A percentile compares a stretch with the other conserved stretches of the same genome.
Evolutionary conservation across 768 basidiomycete genomes (phyloP).

Genomic region (Phylloporus sp.): DNA sequence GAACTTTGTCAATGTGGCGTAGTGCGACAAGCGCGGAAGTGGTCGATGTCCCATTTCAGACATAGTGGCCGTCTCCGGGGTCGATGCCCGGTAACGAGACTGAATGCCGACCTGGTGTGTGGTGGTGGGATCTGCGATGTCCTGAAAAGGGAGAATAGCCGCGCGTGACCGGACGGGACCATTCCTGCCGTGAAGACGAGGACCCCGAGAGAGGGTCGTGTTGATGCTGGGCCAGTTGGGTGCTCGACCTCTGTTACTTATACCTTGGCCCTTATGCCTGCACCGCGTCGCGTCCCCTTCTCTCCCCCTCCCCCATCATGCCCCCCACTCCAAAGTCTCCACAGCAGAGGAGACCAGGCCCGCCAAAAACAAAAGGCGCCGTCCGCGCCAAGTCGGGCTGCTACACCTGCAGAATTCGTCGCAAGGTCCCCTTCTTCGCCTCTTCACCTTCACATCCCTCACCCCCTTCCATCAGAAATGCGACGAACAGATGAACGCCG

Average conservation of each 20-base stretch:
- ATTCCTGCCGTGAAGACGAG: constrained; percentile 16
- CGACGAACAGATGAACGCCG: constrained; percentile 62
- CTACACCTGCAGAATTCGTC: constrained; percentile 81
- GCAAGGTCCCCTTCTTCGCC: constrained; percentile 60
- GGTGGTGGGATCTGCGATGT: constrained; percentile 19
- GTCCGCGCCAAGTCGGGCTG: constrained; percentile 85
- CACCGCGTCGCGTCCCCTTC: constrained; percentile 15
- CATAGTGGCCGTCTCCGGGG: constrained; percentile 20
- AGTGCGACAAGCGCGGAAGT: constrained; percentile 33
- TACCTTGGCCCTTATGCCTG: constrained; percentile 26
- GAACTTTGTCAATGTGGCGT: too few species aligned
- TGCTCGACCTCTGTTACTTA: constrained; percentile 25
- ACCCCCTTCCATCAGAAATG: constrained; percentile 57
- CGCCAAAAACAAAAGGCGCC: constrained; percentile 74
- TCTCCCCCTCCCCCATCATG: constrained; percentile 14
- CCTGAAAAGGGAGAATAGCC: constrained; percentile 11
- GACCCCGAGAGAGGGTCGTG: constrained; percentile 19
- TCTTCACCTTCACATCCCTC: neutral
- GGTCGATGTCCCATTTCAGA: constrained; percentile 20
- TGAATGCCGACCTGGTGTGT: constrained; percentile 6
- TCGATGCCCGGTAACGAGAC: constrained; percentile 7
- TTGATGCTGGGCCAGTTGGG: constrained; percentile 1
- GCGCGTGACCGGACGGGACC: constrained; percentile 22
- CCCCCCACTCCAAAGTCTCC: constrained; percentile 39
- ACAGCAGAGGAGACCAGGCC: constrained; percentile 40